phyloP scores from a whole-genome alignment of 176 grass and related monocot genomes.

The Saccharum officinarum region DNA sequence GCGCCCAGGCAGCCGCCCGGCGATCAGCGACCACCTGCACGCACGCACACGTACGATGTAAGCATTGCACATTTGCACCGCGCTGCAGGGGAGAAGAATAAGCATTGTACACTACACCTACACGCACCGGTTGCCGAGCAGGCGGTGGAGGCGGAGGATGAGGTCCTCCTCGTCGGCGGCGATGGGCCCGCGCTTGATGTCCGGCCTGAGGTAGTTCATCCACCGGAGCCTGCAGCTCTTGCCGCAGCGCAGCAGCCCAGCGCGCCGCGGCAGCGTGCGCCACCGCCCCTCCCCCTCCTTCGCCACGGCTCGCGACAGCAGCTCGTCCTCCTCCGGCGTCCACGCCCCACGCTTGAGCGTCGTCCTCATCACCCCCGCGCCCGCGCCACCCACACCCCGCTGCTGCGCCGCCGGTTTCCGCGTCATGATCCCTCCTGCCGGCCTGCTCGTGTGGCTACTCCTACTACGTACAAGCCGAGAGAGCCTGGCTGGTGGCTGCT shows the following conservation, averaged over 20 bases:
- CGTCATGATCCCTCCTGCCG: background rate
- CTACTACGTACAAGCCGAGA: background rate
- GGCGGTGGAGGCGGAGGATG: conserved; percentile 90
- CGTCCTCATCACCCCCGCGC: background rate
- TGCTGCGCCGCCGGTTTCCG: conserved; percentile 1
- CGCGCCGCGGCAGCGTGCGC: conserved; percentile 76
- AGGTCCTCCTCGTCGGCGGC: conserved; percentile 81
- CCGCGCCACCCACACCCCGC: background rate
- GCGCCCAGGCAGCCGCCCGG: conserved; percentile 69
- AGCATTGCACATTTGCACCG: background rate
- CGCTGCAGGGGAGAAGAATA: background rate
- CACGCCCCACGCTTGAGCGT: conserved; percentile 75
- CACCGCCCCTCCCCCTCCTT: conserved; percentile 73
- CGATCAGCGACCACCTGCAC: conserved; percentile 81
- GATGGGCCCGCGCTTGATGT: conserved; percentile 79
- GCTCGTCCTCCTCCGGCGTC: conserved; percentile 85
- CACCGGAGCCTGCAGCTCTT: conserved; percentile 81
- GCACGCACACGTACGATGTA: background rate
- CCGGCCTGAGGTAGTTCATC: conserved; percentile 93
- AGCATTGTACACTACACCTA: background rate
- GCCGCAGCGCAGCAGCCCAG: conserved; percentile 62
- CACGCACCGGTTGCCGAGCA: conserved; percentile 82
- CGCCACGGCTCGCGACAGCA: conserved; percentile 58
- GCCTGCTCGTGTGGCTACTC: background rate
- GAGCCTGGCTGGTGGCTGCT: background rate